phyloP scores from a whole-genome alignment of 352 stramenopile species.

The Ochromonadaceae sp. region DNA sequence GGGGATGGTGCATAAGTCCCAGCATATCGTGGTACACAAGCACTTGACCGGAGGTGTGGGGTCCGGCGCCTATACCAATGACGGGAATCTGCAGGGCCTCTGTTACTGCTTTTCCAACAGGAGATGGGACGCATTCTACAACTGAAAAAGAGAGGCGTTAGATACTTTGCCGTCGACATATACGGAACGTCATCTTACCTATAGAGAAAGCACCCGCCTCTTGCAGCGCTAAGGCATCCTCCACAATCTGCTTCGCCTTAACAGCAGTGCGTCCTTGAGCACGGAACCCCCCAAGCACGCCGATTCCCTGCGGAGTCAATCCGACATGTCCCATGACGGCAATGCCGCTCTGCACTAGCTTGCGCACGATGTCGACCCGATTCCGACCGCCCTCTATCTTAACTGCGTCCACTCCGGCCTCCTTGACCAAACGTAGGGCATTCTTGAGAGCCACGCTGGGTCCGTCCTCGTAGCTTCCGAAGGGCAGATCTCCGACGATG shows the following conservation, averaged over 20 bases:
- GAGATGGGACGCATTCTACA: slow-evolving; percentile 58
- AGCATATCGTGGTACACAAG: slow-evolving; percentile 96
- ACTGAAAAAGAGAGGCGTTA: slow-evolving; percentile 27
- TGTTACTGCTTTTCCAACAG: slow-evolving; percentile 80
- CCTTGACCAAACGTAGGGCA: slow-evolving; percentile 83
- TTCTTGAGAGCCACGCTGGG: slow-evolving; percentile 78
- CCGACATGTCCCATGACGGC: slow-evolving; percentile 95
- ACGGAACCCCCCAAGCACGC: slow-evolving; percentile 84
- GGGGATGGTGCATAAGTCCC: slow-evolving; percentile 92
- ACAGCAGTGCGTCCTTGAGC: slow-evolving; percentile 79
- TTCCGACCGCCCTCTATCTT: slow-evolving; percentile 92
- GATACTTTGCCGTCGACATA: too few species aligned
- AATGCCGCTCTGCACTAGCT: slow-evolving; percentile 59
- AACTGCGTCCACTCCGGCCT: slow-evolving; percentile 88
- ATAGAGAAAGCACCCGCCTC: slow-evolving; percentile 88
- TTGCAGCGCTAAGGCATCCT: slow-evolving; percentile 83
- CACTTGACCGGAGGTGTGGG: slow-evolving; percentile 42
- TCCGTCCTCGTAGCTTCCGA: slow-evolving; percentile 83
- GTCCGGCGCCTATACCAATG: slow-evolving; percentile 92
- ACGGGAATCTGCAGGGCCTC: slow-evolving; percentile 87
- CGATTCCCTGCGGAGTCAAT: slow-evolving; percentile 85
- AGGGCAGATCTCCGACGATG: slow-evolving; percentile 94
- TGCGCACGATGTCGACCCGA: slow-evolving; percentile 42
- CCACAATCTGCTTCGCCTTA: slow-evolving; percentile 72
- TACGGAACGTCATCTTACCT: too few species aligned